phyloP scores from a whole-genome alignment of 2,329 filamentous ascomycete species.

The Periconia macrospinosa region DNA sequence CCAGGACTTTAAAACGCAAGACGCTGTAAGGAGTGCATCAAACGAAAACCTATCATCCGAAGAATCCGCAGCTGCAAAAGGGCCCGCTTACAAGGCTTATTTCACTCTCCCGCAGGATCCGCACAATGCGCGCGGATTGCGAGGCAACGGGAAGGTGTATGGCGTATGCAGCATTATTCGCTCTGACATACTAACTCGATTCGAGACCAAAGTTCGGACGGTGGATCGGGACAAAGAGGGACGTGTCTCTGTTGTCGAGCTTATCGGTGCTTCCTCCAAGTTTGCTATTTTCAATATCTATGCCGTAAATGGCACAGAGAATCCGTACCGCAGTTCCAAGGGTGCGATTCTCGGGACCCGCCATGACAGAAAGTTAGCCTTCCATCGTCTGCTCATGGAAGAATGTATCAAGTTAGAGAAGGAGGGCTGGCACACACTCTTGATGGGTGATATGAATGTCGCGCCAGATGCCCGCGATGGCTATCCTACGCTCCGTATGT shows the following conservation, averaged over 20 bases:
- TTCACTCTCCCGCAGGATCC: slow-evolving; percentile 54
- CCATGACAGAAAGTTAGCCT: slow-evolving; percentile 55
- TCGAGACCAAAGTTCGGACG: slow-evolving; percentile 24
- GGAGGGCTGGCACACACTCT: slow-evolving; percentile 48
- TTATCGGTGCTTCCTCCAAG: slow-evolving; percentile 19
- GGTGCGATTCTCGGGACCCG: slow-evolving; percentile 50
- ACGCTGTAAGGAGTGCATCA: slow-evolving; percentile 45
- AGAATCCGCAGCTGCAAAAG: too few relatives aligned
- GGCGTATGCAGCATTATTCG: slow-evolving; percentile 56
- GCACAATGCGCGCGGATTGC: slow-evolving; percentile 53
- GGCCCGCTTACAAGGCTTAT: too few relatives aligned
- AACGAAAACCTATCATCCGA: slow-evolving; percentile 11
- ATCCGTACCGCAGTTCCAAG: slow-evolving; percentile 49
- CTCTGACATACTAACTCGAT: slow-evolving; percentile 40
- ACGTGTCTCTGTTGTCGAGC: slow-evolving; percentile 52
- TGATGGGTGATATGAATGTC: slow-evolving; percentile 59
- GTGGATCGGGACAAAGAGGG: slow-evolving; percentile 58
- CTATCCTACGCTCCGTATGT: slow-evolving; percentile 50
- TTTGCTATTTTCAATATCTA: slow-evolving; percentile 57
- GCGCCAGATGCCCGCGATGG: slow-evolving; percentile 50
- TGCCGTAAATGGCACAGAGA: slow-evolving; percentile 56
- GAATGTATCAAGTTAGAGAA: slow-evolving; percentile 49
- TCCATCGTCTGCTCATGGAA: slow-evolving; percentile 50
- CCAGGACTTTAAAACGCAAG: slow-evolving; percentile 43
- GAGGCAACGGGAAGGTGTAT: slow-evolving; percentile 51